Percentiles rank a stretch among this genome's conserved stretches.
Conservation (phyloP, 2,329 filamentous ascomycete species). For the Amphichorda felina region DNA sequence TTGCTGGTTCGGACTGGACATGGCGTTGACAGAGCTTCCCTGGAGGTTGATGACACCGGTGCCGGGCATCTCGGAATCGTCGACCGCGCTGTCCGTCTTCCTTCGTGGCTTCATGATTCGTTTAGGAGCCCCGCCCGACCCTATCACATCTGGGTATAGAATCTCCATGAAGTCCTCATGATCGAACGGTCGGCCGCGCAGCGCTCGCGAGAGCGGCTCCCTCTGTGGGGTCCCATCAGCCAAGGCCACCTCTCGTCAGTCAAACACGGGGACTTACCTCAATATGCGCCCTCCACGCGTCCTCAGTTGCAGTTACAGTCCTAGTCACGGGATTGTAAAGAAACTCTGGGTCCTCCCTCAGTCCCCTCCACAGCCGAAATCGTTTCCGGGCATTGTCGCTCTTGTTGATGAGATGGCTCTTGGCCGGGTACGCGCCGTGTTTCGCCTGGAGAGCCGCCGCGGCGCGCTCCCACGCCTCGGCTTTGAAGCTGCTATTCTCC, state of each 20-base stretch:
- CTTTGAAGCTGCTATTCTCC: slow-evolving; percentile 49
- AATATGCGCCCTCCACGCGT: slow-evolving; percentile 44
- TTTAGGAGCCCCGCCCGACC: slow-evolving; percentile 47
- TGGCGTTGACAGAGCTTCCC: slow-evolving; percentile 15
- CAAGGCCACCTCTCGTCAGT: too few species aligned
- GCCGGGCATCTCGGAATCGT: slow-evolving; percentile 36
- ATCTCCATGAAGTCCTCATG: slow-evolving; percentile 50
- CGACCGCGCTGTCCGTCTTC: slow-evolving; percentile 30
- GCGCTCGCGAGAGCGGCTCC: slow-evolving; percentile 44
- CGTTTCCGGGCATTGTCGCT: slow-evolving; percentile 52
- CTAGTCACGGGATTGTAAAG: slow-evolving; percentile 36
- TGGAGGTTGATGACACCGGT: slow-evolving; percentile 33
- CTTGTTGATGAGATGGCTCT: slow-evolving; percentile 52
- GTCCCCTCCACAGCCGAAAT: slow-evolving; percentile 47
- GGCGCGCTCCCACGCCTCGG: slow-evolving; percentile 48
- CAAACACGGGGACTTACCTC: slow-evolving; percentile 28
- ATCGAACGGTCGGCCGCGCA: slow-evolving; percentile 45
- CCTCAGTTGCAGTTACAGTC: slow-evolving; percentile 43
- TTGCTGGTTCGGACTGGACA: slow-evolving; percentile 13
- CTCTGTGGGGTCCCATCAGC: too few species aligned
- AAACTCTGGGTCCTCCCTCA: slow-evolving; percentile 46
- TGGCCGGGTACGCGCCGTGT: slow-evolving; percentile 45
- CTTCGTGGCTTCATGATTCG: slow-evolving; percentile 44
- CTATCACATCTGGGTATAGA: slow-evolving; percentile 47
- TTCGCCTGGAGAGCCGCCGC: slow-evolving; percentile 39